phyloP scores from a whole-genome alignment of 192 early-diverging fungal genomes.

The Phycomyces blakesleeanus region DNA sequence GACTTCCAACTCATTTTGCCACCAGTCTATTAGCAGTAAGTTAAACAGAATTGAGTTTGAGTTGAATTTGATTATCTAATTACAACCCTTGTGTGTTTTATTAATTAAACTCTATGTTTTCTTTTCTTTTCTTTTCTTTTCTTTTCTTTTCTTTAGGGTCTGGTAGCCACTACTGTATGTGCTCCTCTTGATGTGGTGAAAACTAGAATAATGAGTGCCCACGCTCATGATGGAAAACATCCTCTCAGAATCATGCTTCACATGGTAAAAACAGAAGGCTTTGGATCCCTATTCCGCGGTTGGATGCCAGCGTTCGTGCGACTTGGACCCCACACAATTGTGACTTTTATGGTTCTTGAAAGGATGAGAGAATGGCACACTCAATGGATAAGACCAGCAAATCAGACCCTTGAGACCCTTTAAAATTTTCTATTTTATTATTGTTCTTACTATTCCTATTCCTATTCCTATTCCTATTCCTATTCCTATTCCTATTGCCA shows the following conservation, averaged over 20 bases:
- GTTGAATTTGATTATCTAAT: too few relatives aligned
- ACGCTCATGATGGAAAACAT: constrained; percentile 21
- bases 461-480: neutral
- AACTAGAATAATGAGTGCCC: constrained; percentile 78
- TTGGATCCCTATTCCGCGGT: constrained; percentile 74
- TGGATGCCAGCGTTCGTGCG: constrained; percentile 83
- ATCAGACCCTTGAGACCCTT: neutral
- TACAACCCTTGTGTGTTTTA: too few relatives aligned
- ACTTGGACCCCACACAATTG: constrained; percentile 79
- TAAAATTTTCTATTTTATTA: constrained; percentile 6
- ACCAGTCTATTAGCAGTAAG: constrained; percentile 69
- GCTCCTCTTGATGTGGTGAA: constrained; percentile 82
- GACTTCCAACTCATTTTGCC: constrained; percentile 63
- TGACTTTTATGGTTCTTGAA: constrained; percentile 81
- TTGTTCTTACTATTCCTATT: neutral
- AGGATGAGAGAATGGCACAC: constrained; percentile 48
- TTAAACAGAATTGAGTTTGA: too few relatives aligned
- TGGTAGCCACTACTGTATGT: constrained; percentile 70
- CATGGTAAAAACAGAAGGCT: constrained; percentile 69
- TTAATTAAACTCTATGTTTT: too few relatives aligned
- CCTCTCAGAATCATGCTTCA: constrained; percentile 31
- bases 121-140: too few relatives aligned
- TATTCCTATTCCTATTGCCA: neutral
- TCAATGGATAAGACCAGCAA: constrained; percentile 1
- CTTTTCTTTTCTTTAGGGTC: constrained; percentile 53